A percentile compares a stretch with the other conserved stretches of the same genome.
Evolutionary conservation across 495 filamentous ascomycete genomes (phyloP).

Genomic region (Lepraria neglecta): DNA sequence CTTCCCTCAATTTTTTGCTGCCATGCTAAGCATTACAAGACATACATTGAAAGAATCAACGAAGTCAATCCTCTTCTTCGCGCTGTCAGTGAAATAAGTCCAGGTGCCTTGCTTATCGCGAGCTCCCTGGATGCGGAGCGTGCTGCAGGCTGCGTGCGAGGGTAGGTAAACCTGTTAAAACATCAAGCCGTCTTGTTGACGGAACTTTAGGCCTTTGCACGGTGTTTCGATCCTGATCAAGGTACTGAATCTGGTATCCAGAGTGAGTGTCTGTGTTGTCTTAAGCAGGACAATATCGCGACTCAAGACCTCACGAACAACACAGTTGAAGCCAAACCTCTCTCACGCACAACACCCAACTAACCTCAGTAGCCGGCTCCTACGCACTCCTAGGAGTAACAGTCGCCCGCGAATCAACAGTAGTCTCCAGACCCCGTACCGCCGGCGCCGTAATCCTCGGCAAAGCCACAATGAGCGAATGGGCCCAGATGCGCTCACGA

Average conservation of each 20-base stretch:
- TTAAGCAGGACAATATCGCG: conserved; percentile 31
- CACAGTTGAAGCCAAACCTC: conserved; percentile 11
- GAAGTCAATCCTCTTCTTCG: conserved; percentile 39
- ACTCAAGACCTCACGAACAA: conserved; percentile 29
- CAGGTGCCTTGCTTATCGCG: conserved; percentile 40
- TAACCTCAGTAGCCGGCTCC: conserved; percentile 40
- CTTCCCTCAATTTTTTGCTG: neutral
- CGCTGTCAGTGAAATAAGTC: conserved; percentile 42
- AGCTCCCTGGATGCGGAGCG: conserved; percentile 31
- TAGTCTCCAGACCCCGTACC: conserved; percentile 35
- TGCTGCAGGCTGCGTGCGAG: conserved; percentile 21
- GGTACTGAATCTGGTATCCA: neutral
- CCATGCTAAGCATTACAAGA: conserved; percentile 21
- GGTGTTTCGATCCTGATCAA: conserved; percentile 37
- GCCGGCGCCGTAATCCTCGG: conserved; percentile 43
- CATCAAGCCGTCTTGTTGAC: neutral
- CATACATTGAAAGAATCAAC: conserved; percentile 38
- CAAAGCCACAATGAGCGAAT: conserved; percentile 40
- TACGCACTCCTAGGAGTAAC: conserved; percentile 40
- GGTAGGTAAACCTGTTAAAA: conserved; percentile 11
- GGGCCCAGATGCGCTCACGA: conserved; percentile 35
- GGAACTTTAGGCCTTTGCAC: conserved; percentile 28
- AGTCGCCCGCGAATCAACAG: conserved; percentile 34
- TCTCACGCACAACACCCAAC: neutral
- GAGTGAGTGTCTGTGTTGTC: neutral